Evolutionary conservation across 1,284 basidiomycete species (phyloP).

Genomic region (Cryptococcus sp.): DNA sequence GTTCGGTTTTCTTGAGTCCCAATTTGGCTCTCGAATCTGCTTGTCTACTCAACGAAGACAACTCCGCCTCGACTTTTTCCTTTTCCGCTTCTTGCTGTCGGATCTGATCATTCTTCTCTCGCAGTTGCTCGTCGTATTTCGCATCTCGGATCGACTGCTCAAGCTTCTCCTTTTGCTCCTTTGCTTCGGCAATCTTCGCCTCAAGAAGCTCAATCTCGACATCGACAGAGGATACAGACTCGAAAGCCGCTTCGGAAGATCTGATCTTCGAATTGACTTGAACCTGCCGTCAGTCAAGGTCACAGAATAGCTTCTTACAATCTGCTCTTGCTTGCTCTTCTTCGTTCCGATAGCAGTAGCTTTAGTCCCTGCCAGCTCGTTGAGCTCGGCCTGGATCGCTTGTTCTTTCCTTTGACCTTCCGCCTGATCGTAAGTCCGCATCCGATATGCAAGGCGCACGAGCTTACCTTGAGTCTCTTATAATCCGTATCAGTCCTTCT

Average conservation of each 20-base stretch:
- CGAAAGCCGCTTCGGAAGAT: conserved; percentile 54
- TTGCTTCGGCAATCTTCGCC: conserved; percentile 63
- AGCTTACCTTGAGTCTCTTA: conserved; percentile 30
- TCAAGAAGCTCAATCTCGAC: conserved; percentile 57
- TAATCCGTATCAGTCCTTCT: conserved; percentile 35
- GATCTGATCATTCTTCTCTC: conserved; percentile 55
- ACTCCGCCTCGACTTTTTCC: conserved; percentile 66
- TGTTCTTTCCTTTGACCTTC: conserved; percentile 36
- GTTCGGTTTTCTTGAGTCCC: conserved; percentile 66
- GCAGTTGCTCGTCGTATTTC: conserved; percentile 66
- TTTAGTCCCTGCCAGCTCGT: conserved; percentile 27
- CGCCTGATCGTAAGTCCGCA: conserved; percentile 12
- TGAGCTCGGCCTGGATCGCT: conserved; percentile 38
- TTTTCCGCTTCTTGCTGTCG: conserved; percentile 63
- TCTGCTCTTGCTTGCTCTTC: conserved; percentile 53
- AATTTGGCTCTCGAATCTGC: conserved; percentile 77
- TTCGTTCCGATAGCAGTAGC: conserved; percentile 34
- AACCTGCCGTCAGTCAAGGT: conserved; percentile 27
- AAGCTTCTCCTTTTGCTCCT: conserved; percentile 54
- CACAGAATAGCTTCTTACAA: conserved; percentile 53
- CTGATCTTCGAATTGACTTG: conserved; percentile 37
- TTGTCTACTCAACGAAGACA: conserved; percentile 69
- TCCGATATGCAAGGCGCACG: neutral
- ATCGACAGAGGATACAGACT: conserved; percentile 55
- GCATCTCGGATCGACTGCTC: conserved; percentile 58